Evolutionary conservation across 2,329 filamentous ascomycete genomes (phyloP), one percentile per base, ranked within the genome.

Genomic region (Biscogniauxia marginata): DNA sequence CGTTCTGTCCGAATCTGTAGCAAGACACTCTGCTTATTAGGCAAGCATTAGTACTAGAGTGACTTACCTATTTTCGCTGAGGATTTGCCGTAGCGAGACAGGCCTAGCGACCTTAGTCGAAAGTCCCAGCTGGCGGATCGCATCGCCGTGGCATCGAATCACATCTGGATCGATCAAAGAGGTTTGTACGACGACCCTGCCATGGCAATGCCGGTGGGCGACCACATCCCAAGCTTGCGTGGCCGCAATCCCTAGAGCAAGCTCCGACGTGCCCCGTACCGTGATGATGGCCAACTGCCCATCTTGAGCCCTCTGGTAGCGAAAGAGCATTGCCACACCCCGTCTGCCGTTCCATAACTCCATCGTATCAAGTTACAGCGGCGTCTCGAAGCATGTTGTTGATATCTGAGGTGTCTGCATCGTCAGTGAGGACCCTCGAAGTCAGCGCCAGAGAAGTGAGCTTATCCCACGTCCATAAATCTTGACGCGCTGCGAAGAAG

Each of bases 281-380:
- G 55, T 60, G 53, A 71, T 64, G 8, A 47, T 62, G 53, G 66
- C 67, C 11, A 34, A 19, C 39, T 53, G 44, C 53, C 34, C 43
- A 47, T 49, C 7, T 22, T 47, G 23, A 46, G 48, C 46, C 18
- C 39, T 43, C 9, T 68, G 63, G 47, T 71, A 73, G 52, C 59
- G 57, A 56, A 73, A 73, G 53, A 73, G 64, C 53, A 58, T 58
- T 45, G 71, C 69, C 47, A 69, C 52, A 3, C 69, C 67, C 61
- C 68, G 64, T 64, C 56, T 47, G 61, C 67, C 71, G 63, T 72
- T 71, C 69, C 69, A 72, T 50, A 72, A 70, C 59, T 72, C 69
- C 68, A 72, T 69, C 52, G 61, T 72, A 61, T 68, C 54, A 43
- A 73, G 59, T n/a, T 49, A 46, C 59, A 19, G 63, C 65, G 46